These are phyloP conservation scores for Metschnikowia gelsemii DNA, from an alignment of 805 yeast species.

Conservation along the genomic window DNA sequence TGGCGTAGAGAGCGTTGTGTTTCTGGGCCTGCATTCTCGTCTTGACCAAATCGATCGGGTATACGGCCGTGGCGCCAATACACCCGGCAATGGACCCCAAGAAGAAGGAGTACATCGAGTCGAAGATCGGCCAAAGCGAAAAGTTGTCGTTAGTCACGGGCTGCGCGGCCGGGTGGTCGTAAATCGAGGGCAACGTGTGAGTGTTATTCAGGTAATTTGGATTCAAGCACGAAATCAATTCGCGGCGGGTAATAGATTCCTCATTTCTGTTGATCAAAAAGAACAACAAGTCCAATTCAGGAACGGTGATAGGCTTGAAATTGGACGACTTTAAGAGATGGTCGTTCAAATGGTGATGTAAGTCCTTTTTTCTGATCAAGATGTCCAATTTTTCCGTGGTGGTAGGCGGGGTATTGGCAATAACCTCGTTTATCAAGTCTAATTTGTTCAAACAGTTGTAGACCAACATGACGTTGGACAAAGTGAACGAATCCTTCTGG, in stretches of 20 bases:
- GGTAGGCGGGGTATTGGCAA: conserved; percentile 47
- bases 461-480: conserved; percentile 40
- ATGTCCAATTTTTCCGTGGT: conserved; percentile 41
- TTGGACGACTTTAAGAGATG: conserved; percentile 43
- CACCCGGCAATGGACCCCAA: conserved; percentile 96
- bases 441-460: conserved; percentile 42
- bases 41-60: conserved; percentile 93
- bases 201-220: conserved; percentile 48
- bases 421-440: conserved; percentile 45
- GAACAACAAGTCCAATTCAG: conserved; percentile 42
- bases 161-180: conserved; percentile 43
- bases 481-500: conserved; percentile 31
- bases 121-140: conserved; percentile 50
- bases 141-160: conserved; percentile 41
- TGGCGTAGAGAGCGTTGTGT: conserved; percentile 64
- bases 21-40: conserved; percentile 98
- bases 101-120: conserved; percentile 81
- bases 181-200: conserved; percentile 35
- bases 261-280: conserved; percentile 38
- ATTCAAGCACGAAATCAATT: conserved; percentile 51
- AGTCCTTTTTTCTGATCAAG: conserved; percentile 40
- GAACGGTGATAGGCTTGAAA: conserved; percentile 41
- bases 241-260: conserved; percentile 42
- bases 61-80: conserved; percentile 96
- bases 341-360: conserved; percentile 43